These are phyloP conservation scores for Theobroma cacao DNA, from an alignment of 345 rosid genomes.

Conservation along the genomic window DNA sequence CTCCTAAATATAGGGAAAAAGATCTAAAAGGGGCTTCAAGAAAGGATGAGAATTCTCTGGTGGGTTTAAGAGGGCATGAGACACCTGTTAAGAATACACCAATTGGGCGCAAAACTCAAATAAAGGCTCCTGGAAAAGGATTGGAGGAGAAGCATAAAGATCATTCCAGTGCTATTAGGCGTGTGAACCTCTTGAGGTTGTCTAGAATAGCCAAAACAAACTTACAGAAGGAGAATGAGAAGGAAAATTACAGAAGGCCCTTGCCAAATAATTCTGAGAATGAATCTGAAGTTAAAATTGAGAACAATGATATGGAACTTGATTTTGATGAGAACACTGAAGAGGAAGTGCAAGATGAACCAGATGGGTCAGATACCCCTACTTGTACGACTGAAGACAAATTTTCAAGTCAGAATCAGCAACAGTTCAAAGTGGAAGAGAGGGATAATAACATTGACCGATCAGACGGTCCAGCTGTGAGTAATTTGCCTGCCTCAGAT, in stretches of 20 bases:
- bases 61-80: slow-evolving; percentile 50
- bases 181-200: slow-evolving; percentile 81
- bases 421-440: slow-evolving; percentile 39
- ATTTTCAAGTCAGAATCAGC: slow-evolving; percentile 29
- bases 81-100: slow-evolving; percentile 68
- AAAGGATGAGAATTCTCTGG: slow-evolving; percentile 58
- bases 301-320: slow-evolving; percentile 97
- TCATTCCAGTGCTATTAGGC: slow-evolving; percentile 55
- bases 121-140: slow-evolving; percentile 53
- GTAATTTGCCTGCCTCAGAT: slow-evolving; percentile 40
- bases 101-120: slow-evolving; percentile 51
- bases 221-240: slow-evolving; percentile 91
- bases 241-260: slow-evolving; percentile 93
- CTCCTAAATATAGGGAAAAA: slow-evolving; percentile 69
- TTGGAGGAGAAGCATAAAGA: slow-evolving; percentile 67
- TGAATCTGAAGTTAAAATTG: slow-evolving; percentile 85
- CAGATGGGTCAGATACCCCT: slow-evolving; percentile 56
- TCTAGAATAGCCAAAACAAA: slow-evolving; percentile 91
- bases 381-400: slow-evolving; percentile 38
- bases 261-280: slow-evolving; percentile 67
- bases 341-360: slow-evolving; percentile 75
- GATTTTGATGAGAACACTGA: slow-evolving; percentile 85
- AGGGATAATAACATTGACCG: slow-evolving; percentile 34
- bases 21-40: slow-evolving; percentile 59
- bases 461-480: slow-evolving; percentile 34